Percentiles rank a stretch among this genome's conserved stretches.
Conservation (phyloP, 805 yeast species). For the Starmerella roubikii region DNA sequence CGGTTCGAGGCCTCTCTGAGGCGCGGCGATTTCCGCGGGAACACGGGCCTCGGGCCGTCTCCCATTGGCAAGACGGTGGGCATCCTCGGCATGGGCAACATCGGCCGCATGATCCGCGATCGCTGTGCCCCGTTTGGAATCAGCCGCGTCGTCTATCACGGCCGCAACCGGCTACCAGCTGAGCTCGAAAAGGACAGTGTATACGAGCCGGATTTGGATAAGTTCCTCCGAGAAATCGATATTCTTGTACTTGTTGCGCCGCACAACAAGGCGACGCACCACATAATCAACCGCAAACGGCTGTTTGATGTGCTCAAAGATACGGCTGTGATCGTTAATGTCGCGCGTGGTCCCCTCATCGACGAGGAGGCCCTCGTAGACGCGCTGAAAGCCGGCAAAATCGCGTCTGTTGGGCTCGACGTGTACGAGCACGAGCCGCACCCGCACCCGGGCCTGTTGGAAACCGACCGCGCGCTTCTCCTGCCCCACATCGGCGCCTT, state of each 20-base stretch:
- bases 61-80: slow-evolving; percentile 42
- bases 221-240: slow-evolving; percentile 49
- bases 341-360: slow-evolving; percentile 76
- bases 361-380: slow-evolving; percentile 43
- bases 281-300: slow-evolving; percentile 47
- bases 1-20: slow-evolving; percentile 31
- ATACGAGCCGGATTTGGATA: slow-evolving; percentile 37
- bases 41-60: slow-evolving; percentile 29
- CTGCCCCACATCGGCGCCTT: slow-evolving; percentile 87
- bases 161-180: slow-evolving; percentile 33
- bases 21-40: slow-evolving; percentile 34
- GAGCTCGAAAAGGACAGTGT: slow-evolving; percentile 37
- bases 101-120: slow-evolving; percentile 42
- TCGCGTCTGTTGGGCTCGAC: slow-evolving; percentile 47
- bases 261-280: slow-evolving; percentile 56
- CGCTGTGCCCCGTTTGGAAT: slow-evolving; percentile 38
- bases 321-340: slow-evolving; percentile 65
- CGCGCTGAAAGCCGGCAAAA: slow-evolving; percentile 40
- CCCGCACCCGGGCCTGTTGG: slow-evolving; percentile 41
- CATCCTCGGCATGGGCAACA: slow-evolving; percentile 50
- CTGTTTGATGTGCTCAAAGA: slow-evolving; percentile 54
- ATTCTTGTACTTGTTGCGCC: slow-evolving; percentile 67
- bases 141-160: slow-evolving; percentile 36
- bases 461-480: slow-evolving; percentile 41
- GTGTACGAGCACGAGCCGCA: slow-evolving; percentile 55